Base-by-base conservation (phyloP, 2,329 filamentous ascomycete genomes). In the Trichoderma hamatum region DNA sequence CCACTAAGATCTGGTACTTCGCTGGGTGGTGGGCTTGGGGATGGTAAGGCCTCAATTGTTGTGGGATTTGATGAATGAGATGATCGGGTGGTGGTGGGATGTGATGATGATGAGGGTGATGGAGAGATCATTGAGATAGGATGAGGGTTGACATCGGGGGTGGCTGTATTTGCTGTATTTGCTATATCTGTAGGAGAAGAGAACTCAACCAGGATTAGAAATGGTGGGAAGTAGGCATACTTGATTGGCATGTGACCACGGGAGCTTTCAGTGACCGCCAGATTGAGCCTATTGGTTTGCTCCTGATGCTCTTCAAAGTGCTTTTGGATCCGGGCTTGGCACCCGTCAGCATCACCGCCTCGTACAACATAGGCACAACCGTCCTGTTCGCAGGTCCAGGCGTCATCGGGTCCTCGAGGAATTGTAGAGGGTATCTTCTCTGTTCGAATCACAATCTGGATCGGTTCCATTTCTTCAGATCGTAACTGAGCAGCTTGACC, bases 361-460 rank as follows among this genome's bases (percentile, higher is more conserved):
- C 89, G 89, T 13, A 92, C 87, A 51, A 89, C 83, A 72, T 89
- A 89, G 46, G 80, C 80, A 74, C 91, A 93, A 28, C 85, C 88
- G 13, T 88, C 86, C 70, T 90, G 84, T 5, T 85, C 84, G 74
- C 91, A 93, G 1, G 81, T 81, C 90, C 90, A 93, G 0, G 88
- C 88, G 65, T 89, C 86, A 69, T 88, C 83, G 0, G 88, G 86
- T 0, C 87, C 89, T 39, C 83, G 81, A 0, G 87, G 83, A 3
- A 76, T 78, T 9, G 80, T 79, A 4, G 84, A 83, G 0, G 85
- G 86, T 13, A 87, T 73, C 59, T 78, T 82, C 67, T 88, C 84
- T 5, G 84, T 80, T 30, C 81, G 81, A 11, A 87, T 79, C 14
- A 85, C 80, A 19, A 88, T 75, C 58, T 78, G 81, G 59, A 82